These are phyloP conservation scores for Annulohypoxylon stygium DNA, from an alignment of 495 filamentous ascomycete genomes.

Conservation along the genomic window DNA sequence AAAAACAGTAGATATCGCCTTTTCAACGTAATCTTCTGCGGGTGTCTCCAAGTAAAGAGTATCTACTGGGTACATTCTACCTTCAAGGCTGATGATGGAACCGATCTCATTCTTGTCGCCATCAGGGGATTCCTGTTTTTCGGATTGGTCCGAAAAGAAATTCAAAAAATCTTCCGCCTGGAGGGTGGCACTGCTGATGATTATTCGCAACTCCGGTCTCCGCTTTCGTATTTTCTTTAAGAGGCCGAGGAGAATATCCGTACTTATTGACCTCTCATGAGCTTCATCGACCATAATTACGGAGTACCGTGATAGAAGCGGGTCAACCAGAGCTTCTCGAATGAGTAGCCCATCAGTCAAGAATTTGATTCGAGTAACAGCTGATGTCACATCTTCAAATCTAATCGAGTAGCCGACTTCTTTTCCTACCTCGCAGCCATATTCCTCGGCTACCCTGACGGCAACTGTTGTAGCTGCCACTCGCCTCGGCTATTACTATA, in stretches of 20 bases:
- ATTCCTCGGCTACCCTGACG: slow-evolving; percentile 90
- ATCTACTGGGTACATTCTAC: slow-evolving; percentile 92
- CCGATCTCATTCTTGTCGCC: slow-evolving; percentile 63
- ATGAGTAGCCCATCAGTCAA: slow-evolving; percentile 95
- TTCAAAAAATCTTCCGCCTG: slow-evolving; percentile 89
- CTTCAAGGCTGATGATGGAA: slow-evolving; percentile 89
- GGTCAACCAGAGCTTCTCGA: slow-evolving; percentile 93
- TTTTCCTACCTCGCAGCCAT: slow-evolving; percentile 90
- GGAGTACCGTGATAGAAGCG: slow-evolving; percentile 90
- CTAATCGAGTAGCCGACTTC: slow-evolving; percentile 97
- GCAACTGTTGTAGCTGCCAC: slow-evolving; percentile 96
- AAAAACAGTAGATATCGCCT: slow-evolving; percentile 87
- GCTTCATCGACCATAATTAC: slow-evolving; percentile 99
- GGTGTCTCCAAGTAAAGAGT: slow-evolving; percentile 85
- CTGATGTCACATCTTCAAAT: slow-evolving; percentile 96
- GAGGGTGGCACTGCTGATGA: slow-evolving; percentile 94
- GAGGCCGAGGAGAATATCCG: slow-evolving; percentile 92
- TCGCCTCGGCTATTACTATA: slow-evolving; percentile 75
- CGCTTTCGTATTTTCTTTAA: slow-evolving; percentile 91
- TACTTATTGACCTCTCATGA: slow-evolving; percentile 94
- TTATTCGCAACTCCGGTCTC: slow-evolving; percentile 85
- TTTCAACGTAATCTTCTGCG: slow-evolving; percentile 88
- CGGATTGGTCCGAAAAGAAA: slow-evolving; percentile 75
- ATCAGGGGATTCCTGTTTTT: slow-evolving; percentile 59
- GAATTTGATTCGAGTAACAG: slow-evolving; percentile 92